phyloP scores from a whole-genome alignment of 169 alveolate species.

The Plasmodium vivax region DNA sequence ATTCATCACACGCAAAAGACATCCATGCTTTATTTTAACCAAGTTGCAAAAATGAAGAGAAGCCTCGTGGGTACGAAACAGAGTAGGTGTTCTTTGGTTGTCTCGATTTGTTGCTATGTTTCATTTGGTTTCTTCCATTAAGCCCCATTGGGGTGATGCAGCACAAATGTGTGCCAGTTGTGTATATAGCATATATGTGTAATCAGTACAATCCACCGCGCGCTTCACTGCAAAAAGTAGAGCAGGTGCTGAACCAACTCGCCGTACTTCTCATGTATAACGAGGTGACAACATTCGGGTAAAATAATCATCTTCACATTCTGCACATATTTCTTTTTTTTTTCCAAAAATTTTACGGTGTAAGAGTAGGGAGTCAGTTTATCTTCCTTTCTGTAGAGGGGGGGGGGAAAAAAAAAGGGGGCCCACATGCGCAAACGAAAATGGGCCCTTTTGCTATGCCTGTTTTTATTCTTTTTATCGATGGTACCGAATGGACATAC shows the following conservation, averaged over 20 bases:
- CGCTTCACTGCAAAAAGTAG: slow-evolving; percentile 30
- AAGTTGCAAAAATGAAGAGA: not conserved
- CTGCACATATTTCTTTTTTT: slow-evolving; percentile 20
- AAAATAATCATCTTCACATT: slow-evolving; percentile 58
- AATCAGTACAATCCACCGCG: not conserved
- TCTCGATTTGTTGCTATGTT: not conserved
- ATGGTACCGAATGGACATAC: not conserved
- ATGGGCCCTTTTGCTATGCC: not conserved
- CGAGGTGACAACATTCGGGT: slow-evolving; percentile 73
- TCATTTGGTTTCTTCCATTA: too few species aligned
- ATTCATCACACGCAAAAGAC: not conserved
- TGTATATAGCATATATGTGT: not conserved
- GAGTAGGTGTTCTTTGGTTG: not conserved
- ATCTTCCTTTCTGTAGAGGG: slow-evolving; percentile 27
- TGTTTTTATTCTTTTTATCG: not conserved
- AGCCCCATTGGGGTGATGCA: not conserved
- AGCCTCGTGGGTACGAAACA: not conserved
- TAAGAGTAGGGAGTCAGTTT: slow-evolving; percentile 34
- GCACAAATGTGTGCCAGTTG: not conserved
- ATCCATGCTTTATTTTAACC: not conserved
- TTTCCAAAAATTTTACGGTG: slow-evolving; percentile 58
- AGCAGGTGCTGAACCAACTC: slow-evolving; percentile 37
- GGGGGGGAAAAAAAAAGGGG: not conserved
- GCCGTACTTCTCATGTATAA: slow-evolving; percentile 26
- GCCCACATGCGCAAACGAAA: not conserved